Percentiles rank a stretch among this genome's conserved stretches.
These are phyloP conservation scores for Cenococcum geophilum DNA, from an alignment of 495 filamentous ascomycete genomes.

Conservation along the genomic window DNA sequence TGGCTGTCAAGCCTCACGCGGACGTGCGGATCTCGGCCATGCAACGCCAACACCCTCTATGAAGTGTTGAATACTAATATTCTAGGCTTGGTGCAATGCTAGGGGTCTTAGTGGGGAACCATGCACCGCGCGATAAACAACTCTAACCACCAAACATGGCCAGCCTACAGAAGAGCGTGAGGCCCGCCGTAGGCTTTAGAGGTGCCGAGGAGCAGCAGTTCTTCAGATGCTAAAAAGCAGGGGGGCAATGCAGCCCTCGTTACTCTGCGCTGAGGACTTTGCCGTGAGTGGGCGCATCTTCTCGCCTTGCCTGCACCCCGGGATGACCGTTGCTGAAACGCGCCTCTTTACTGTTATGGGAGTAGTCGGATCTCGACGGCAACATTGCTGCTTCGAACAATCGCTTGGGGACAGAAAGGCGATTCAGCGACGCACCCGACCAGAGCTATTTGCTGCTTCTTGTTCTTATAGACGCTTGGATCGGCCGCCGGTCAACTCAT, in stretches of 20 bases:
- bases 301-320: constrained; percentile 14
- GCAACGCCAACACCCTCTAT: neutral
- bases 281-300: constrained; percentile 9
- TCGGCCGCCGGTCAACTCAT: neutral
- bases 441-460: neutral
- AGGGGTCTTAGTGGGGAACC: too few species aligned
- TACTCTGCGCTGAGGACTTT: constrained; percentile 10
- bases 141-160: neutral
- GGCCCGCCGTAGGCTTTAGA: too few species aligned
- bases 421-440: neutral
- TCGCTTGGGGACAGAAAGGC: neutral
- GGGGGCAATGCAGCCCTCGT: constrained; percentile 16
- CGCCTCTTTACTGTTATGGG: constrained; percentile 13
- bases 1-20: neutral
- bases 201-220: neutral
- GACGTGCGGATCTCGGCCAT: neutral
- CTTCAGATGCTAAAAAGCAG: constrained; percentile 12
- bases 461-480: neutral
- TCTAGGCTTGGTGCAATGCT: too few species aligned
- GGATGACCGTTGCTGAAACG: constrained; percentile 24
- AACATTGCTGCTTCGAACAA: neutral
- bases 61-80: neutral
- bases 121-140: too few species aligned
- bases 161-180: too few species aligned
- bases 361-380: constrained; percentile 9